phyloP scores from a whole-genome alignment of 495 filamentous ascomycete genomes.

The Xylaria bambusicola region DNA sequence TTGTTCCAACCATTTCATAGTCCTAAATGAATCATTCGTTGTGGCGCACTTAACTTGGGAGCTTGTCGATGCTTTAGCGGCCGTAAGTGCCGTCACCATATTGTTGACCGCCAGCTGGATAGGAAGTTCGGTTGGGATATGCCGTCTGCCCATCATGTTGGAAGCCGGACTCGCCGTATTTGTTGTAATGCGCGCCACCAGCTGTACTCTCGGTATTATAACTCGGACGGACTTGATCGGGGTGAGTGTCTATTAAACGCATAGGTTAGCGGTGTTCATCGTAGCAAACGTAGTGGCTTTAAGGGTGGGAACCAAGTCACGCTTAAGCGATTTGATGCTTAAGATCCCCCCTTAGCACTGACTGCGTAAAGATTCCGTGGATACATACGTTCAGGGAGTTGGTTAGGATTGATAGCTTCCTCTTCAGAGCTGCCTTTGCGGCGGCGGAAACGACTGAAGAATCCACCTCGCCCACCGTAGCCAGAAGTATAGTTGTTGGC shows the following conservation, averaged over 20 bases:
- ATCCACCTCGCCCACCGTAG: conserved; percentile 43
- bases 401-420: conserved; percentile 30
- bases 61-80: background rate
- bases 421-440: conserved; percentile 21
- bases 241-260: conserved; percentile 29
- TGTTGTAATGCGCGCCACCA: conserved; percentile 32
- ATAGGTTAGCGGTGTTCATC: background rate
- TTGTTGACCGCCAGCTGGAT: conserved; percentile 24
- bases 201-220: conserved; percentile 45
- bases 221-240: conserved; percentile 42
- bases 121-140: conserved; percentile 27
- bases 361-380: background rate
- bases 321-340: background rate
- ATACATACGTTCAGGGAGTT: conserved; percentile 36
- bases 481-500: conserved; percentile 78
- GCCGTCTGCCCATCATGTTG: conserved; percentile 31
- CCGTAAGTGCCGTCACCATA: conserved; percentile 12
- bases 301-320: too few species aligned
- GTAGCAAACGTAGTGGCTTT: background rate
- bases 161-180: conserved; percentile 27
- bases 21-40: background rate
- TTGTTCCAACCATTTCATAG: background rate
- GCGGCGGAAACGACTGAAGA: conserved; percentile 34
- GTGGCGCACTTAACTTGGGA: background rate
- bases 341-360: background rate